A percentile compares a stretch with the other conserved stretches of the same genome.
Conservation (phyloP, 1,139 yeast species). For the Pichiaceae sp. region DNA sequence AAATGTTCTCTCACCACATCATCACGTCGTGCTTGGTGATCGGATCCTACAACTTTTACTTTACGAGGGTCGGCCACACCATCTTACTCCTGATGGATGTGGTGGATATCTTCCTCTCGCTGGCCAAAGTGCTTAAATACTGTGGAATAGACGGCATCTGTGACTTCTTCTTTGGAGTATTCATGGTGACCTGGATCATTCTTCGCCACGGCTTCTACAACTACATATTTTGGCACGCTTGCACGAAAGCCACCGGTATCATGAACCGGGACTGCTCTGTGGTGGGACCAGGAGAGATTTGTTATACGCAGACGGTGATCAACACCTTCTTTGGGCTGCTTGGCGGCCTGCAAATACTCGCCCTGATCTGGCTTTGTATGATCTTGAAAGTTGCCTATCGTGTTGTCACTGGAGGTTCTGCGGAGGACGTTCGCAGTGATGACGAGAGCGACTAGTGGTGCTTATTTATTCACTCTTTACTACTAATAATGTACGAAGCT, state of each 20-base stretch:
- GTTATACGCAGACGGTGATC: slow-evolving; percentile 52
- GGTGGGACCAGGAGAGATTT: slow-evolving; percentile 23
- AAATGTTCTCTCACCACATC: slow-evolving; percentile 85
- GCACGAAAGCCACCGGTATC: slow-evolving; percentile 28
- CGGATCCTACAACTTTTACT: slow-evolving; percentile 70
- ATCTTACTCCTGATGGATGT: slow-evolving; percentile 76
- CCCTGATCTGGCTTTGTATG: slow-evolving; percentile 67
- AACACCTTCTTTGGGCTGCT: slow-evolving; percentile 47
- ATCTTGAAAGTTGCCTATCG: slow-evolving; percentile 62
- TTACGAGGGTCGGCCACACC: slow-evolving; percentile 70
- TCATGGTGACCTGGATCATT: slow-evolving; percentile 61
- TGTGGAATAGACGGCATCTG: slow-evolving; percentile 52
- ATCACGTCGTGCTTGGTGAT: slow-evolving; percentile 61
- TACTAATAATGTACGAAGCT: background rate
- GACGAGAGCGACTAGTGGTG: slow-evolving; percentile 38
- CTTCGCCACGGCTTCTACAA: slow-evolving; percentile 72
- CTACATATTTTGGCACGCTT: slow-evolving; percentile 51
- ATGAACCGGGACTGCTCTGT: slow-evolving; percentile 33
- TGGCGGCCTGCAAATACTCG: slow-evolving; percentile 58
- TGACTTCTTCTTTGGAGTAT: slow-evolving; percentile 61
- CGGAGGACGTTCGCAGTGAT: slow-evolving; percentile 81
- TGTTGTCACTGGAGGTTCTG: slow-evolving; percentile 63
- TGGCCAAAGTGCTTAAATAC: slow-evolving; percentile 74
- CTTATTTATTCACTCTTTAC: background rate
- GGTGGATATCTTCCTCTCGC: slow-evolving; percentile 63